These are phyloP conservation scores for Cinnamomum chago DNA, from an alignment of 164 flowering plant species.

Conservation along the genomic window DNA sequence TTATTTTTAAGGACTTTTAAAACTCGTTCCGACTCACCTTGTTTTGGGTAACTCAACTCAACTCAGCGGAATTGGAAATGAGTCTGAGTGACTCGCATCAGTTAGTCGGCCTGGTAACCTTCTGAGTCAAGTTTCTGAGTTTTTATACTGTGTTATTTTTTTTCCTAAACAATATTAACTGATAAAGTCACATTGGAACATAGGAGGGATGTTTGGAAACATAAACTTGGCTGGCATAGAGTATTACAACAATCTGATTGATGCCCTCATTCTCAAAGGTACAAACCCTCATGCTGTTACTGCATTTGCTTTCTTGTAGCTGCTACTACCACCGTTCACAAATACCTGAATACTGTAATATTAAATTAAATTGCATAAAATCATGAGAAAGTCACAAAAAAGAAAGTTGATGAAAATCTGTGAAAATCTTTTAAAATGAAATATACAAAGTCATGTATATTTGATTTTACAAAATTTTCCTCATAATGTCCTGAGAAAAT, in stretches of 20 bases:
- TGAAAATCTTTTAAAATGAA: neutral
- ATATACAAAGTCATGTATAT: neutral
- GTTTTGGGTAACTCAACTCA: too few relatives aligned
- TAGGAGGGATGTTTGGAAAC: conserved; percentile 54
- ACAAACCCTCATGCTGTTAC: neutral
- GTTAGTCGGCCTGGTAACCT: neutral
- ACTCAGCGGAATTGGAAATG: too few relatives aligned
- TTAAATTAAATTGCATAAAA: neutral
- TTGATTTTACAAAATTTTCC: too few relatives aligned
- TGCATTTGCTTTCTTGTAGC: too few relatives aligned
- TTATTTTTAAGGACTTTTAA: too few relatives aligned
- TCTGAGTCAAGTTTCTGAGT: neutral
- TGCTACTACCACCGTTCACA: neutral
- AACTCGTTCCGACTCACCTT: neutral
- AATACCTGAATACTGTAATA: neutral
- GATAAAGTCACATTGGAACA: neutral
- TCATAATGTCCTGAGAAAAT: too few relatives aligned
- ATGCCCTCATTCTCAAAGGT: conserved; percentile 50
- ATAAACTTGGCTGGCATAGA: conserved; percentile 43
- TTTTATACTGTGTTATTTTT: neutral
- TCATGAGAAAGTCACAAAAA: neutral
- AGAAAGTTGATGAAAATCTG: neutral
- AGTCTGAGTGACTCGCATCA: too few relatives aligned
- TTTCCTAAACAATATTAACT: neutral
- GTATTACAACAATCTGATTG: conserved; percentile 47